Evolutionary conservation across 2,329 filamentous ascomycete genomes (phyloP).

Genomic region (Lachnellula arida): DNA sequence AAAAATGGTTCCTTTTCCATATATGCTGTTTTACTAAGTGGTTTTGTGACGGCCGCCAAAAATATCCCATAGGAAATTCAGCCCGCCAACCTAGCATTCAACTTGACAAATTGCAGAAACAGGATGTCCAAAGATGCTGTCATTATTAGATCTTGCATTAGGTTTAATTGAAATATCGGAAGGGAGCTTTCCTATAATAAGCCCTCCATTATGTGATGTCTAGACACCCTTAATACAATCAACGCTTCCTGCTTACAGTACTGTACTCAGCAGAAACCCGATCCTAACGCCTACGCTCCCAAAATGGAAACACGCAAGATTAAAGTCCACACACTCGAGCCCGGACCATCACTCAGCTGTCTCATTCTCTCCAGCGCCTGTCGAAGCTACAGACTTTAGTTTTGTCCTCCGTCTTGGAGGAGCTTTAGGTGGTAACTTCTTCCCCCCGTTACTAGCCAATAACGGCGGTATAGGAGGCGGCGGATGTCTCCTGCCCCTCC

Average conservation of each 20-base stretch:
- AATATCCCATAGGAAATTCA: too few relatives aligned
- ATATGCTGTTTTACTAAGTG: too few relatives aligned
- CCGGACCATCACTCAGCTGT: background rate
- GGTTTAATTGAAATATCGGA: too few relatives aligned
- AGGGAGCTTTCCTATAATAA: too few relatives aligned
- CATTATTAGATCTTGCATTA: too few relatives aligned
- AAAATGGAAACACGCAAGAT: background rate
- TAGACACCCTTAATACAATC: background rate
- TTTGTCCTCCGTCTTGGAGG: slow-evolving; percentile 31
- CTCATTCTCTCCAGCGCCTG: slow-evolving; percentile 4
- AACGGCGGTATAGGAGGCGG: slow-evolving; percentile 26
- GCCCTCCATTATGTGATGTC: too few relatives aligned
- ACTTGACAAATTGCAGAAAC: too few relatives aligned
- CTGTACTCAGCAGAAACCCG: background rate
- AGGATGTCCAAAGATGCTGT: too few relatives aligned
- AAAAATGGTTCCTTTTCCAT: background rate
- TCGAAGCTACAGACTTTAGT: slow-evolving; percentile 25
- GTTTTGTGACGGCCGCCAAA: too few relatives aligned
- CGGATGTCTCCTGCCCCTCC: slow-evolving; percentile 20
- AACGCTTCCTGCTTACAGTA: background rate
- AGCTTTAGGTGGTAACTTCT: slow-evolving; percentile 31
- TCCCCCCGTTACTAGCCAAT: slow-evolving; percentile 20
- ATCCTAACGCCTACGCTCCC: slow-evolving; percentile 8
- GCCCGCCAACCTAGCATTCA: too few relatives aligned
- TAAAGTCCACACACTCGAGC: background rate